phyloP scores from a whole-genome alignment of 2,329 filamentous ascomycete species.

The Apiospora phragmitis region DNA sequence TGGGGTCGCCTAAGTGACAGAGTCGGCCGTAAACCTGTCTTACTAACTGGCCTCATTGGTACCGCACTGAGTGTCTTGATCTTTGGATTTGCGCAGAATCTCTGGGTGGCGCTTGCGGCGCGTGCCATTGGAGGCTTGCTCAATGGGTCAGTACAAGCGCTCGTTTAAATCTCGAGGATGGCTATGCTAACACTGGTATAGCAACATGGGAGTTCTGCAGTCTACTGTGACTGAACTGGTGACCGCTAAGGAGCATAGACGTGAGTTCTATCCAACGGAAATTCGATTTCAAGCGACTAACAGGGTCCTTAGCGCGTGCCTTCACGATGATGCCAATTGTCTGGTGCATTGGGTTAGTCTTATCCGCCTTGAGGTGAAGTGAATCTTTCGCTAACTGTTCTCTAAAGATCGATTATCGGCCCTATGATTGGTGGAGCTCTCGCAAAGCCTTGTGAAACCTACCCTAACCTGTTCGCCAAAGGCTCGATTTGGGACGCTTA shows the following conservation, averaged over 20 bases:
- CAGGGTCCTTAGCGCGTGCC: constrained; percentile 65
- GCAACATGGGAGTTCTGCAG: constrained; percentile 92
- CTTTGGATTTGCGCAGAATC: constrained; percentile 85
- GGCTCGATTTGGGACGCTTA: constrained; percentile 82
- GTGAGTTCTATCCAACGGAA: constrained; percentile 48
- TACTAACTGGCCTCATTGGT: constrained; percentile 84
- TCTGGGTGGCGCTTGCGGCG: constrained; percentile 81
- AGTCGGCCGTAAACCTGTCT: constrained; percentile 88
- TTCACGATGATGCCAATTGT: constrained; percentile 98
- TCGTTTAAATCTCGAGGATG: not conserved
- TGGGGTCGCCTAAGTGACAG: constrained; percentile 93
- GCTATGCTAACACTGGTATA: constrained; percentile 35
- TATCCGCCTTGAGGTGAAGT: not conserved
- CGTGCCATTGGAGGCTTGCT: constrained; percentile 86
- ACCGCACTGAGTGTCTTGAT: constrained; percentile 90
- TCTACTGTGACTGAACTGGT: constrained; percentile 94
- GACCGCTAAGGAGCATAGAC: constrained; percentile 89
- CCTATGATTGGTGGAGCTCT: constrained; percentile 89
- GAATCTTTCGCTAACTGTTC: constrained; percentile 23
- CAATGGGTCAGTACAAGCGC: constrained; percentile 66
- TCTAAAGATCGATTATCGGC: constrained; percentile 78
- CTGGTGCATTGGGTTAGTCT: constrained; percentile 86
- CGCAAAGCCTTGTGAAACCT: constrained; percentile 81
- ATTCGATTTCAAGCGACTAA: constrained; percentile 25
- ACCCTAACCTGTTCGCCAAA: constrained; percentile 70